phyloP scores from a whole-genome alignment of 2,329 filamentous ascomycete genomes.

The Dactylellina parvicollis region DNA sequence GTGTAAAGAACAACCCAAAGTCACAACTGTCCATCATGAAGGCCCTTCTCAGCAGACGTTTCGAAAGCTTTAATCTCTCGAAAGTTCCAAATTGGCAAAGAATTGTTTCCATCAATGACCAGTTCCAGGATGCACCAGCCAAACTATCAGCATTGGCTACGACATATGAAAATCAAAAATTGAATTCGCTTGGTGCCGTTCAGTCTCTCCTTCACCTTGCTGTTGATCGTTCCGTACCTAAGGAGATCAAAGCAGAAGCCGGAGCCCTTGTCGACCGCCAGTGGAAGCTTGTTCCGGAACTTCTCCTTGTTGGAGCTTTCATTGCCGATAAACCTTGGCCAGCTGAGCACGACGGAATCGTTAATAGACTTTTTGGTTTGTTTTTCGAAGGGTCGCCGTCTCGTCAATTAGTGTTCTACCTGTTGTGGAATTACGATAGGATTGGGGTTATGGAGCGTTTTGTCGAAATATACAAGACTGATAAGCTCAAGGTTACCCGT shows the following conservation, averaged over 20 bases:
- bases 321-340: constrained; percentile 66
- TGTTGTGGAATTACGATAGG: constrained; percentile 88
- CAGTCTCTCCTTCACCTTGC: constrained; percentile 72
- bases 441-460: constrained; percentile 85
- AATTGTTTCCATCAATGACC: constrained; percentile 73
- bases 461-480: constrained; percentile 66
- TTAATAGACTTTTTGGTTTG: constrained; percentile 61
- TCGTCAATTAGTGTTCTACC: constrained; percentile 75
- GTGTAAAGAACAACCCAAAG: constrained; percentile 82
- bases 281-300: constrained; percentile 58
- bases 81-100: constrained; percentile 83
- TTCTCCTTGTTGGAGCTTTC: constrained; percentile 66
- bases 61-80: constrained; percentile 81
- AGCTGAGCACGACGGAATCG: constrained; percentile 64
- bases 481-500: constrained; percentile 57
- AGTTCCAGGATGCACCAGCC: constrained; percentile 71
- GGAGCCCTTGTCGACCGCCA: constrained; percentile 58
- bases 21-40: constrained; percentile 94
- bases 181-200: constrained; percentile 87
- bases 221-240: constrained; percentile 59
- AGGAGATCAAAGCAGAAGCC: constrained; percentile 57
- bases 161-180: constrained; percentile 80
- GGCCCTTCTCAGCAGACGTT: constrained; percentile 80
- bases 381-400: constrained; percentile 59
- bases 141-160: constrained; percentile 70